Base-by-base conservation (phyloP, 2,329 filamentous ascomycete genomes). In the Apiospora kogelbergensis region DNA sequence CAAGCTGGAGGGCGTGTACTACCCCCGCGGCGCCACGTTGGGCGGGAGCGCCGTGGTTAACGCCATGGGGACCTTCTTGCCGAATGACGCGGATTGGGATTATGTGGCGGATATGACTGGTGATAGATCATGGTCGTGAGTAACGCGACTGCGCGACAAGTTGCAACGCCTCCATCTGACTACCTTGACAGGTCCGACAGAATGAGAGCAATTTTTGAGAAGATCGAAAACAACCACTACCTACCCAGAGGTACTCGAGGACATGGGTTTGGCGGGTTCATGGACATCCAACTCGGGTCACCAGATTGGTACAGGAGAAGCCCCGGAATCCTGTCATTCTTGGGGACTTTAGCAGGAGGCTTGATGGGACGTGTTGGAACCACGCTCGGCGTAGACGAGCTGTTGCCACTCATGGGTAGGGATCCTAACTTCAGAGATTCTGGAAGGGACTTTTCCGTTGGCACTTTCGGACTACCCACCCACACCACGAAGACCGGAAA, bases 31-130 rank as follows among this genome's bases (percentile, higher is more conserved):
- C 22, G 76, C 69, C 22, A 73, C 73, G 1, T 68, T 78, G 30
- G 75, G 76, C 6, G 76, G 76, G 2, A 76, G 74, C n/a, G 73
- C 74, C 22, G 72, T 74, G 64, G 72, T 74, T 20, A 74, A 73
- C 15, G 67, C 65, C 13, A 70, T 70, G 69, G 68, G 41, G 33
- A 66, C 69, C 10, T 65, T 67, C 41, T 67, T 74, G 3, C 72
- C 73, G 1, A 72, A 70, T 26, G 72, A 74, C 37, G 72, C 70
- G 9, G 73, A 74, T 60, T 74, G 73, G 73, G 71, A 72, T n/a
- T 70, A 74, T 42, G 70, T 74, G n/a, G 71, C 70, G 20, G 67
- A 71, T 53, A 33, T 73, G 37, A 71, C 73, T 17, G 73, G 71
- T 20, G 72, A 74, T 44, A 68, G 37, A 30, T 73, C 72, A 40